phyloP scores from a whole-genome alignment of 305 asterid species.

The Fraxinus sp. region DNA sequence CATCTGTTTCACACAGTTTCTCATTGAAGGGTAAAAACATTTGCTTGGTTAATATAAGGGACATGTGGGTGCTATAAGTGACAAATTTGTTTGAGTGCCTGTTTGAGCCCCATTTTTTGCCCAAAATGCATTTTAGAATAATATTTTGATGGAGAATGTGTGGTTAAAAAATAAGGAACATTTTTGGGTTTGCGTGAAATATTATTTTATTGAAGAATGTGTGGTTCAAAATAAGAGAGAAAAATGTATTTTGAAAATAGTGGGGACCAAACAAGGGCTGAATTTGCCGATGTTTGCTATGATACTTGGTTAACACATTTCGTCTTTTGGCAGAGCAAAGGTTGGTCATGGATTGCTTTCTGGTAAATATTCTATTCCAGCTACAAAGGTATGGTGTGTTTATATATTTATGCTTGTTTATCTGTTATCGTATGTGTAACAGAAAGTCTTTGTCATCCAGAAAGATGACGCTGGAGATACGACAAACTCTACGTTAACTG shows the following conservation, averaged over 20 bases:
- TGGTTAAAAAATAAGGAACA: no score
- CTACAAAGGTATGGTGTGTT: slow-evolving; percentile 50
- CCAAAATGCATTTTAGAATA: no score
- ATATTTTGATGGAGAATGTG: no score
- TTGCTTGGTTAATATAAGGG: background rate
- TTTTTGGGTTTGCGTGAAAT: no score
- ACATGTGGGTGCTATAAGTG: background rate
- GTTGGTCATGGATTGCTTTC: slow-evolving; percentile 95
- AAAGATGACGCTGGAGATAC: slow-evolving; percentile 44
- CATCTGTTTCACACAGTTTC: background rate
- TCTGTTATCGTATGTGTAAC: slow-evolving; percentile 22
- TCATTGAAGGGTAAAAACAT: background rate
- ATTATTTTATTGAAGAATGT: no score
- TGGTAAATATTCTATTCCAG: slow-evolving; percentile 83
- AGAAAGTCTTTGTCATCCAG: slow-evolving; percentile 35
- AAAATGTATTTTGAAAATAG: no score
- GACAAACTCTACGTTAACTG: slow-evolving; percentile 34
- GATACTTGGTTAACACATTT: slow-evolving; percentile 14
- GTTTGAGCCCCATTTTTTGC: no score
- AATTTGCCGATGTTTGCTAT: background rate
- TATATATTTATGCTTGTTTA: slow-evolving; percentile 9
- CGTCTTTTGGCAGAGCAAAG: slow-evolving; percentile 61
- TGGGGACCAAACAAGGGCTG: background rate
- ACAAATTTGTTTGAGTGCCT: background rate
- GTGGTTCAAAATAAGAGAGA: no score